These are phyloP conservation scores for Penicillium hesseltinei DNA, from an alignment of 2,329 filamentous ascomycete species.

Conservation along the genomic window DNA sequence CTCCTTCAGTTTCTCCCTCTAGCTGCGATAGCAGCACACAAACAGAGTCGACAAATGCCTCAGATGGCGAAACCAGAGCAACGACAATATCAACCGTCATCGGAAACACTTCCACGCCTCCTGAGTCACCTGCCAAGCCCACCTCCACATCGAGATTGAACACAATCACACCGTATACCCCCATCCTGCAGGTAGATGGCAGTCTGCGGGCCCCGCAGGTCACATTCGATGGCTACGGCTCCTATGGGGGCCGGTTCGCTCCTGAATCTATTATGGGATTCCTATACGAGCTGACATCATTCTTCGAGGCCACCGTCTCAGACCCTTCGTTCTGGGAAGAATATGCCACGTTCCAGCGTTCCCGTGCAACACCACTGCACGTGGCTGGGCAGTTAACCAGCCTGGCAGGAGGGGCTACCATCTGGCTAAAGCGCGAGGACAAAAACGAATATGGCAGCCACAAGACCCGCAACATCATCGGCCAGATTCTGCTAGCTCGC, in stretches of 20 bases:
- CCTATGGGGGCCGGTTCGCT: conserved; percentile 28
- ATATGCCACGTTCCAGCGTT: conserved; percentile 22
- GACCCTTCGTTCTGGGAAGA: conserved; percentile 29
- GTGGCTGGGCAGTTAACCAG: conserved; percentile 19
- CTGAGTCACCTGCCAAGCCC: conserved; percentile 11
- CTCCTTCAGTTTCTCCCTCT: neutral
- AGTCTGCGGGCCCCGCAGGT: conserved; percentile 21
- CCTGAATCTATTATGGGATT: conserved; percentile 30
- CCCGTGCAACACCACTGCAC: conserved; percentile 19
- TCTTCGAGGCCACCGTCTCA: conserved; percentile 25
- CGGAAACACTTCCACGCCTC: conserved; percentile 9
- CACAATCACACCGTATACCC: conserved; percentile 17
- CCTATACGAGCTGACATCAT: conserved; percentile 24
- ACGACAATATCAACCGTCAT: conserved; percentile 15
- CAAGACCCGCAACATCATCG: conserved; percentile 25
- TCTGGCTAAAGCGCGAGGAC: conserved; percentile 29
- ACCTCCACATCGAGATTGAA: conserved; percentile 1
- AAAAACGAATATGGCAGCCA: conserved; percentile 25
- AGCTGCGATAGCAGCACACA: conserved; percentile 12
- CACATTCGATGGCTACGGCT: conserved; percentile 24
- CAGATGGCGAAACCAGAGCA: conserved; percentile 15
- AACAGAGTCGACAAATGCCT: conserved; percentile 7
- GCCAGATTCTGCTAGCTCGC: conserved; percentile 23
- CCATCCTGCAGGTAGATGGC: conserved; percentile 25
- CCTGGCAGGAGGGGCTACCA: conserved; percentile 21